These are phyloP conservation scores for Cyclaneusma minus DNA, from an alignment of 2,329 filamentous ascomycete species.

Conservation along the genomic window DNA sequence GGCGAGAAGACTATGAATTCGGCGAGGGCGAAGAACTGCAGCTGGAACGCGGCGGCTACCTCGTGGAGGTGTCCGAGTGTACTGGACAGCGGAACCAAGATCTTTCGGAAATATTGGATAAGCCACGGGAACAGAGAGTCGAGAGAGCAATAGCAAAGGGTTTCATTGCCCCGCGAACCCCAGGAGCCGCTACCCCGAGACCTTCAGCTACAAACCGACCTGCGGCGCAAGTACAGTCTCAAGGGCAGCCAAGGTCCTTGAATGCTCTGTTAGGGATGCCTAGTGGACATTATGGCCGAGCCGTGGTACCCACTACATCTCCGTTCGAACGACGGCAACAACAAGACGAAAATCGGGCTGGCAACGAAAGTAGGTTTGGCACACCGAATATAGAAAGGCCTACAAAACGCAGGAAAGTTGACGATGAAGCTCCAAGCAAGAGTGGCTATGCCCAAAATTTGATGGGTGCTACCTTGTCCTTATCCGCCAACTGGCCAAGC, in stretches of 20 bases:
- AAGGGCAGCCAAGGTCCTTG: conserved; percentile 38
- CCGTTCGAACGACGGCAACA: conserved; percentile 46
- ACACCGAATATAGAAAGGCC: conserved; percentile 6
- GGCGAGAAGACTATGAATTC: conserved; percentile 52
- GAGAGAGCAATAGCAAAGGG: conserved; percentile 23
- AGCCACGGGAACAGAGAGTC: conserved; percentile 42
- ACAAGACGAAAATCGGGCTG: conserved; percentile 7
- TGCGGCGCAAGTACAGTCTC: conserved; percentile 29
- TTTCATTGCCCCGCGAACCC: conserved; percentile 15
- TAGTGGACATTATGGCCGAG: conserved; percentile 46
- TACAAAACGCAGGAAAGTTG: conserved; percentile 25
- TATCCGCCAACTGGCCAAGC: conserved; percentile 24
- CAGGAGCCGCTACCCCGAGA: conserved; percentile 8
- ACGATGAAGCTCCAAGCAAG: conserved; percentile 25
- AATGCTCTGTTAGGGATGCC: conserved; percentile 50
- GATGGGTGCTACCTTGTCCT: conserved; percentile 29
- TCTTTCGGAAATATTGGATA: conserved; percentile 58
- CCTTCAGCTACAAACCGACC: conserved; percentile 19
- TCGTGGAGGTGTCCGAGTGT: conserved; percentile 68
- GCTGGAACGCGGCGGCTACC: conserved; percentile 57
- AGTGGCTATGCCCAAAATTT: conserved; percentile 33
- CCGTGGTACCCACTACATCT: conserved; percentile 38
- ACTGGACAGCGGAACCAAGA: conserved; percentile 65
- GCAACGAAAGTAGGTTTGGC: conserved; percentile 5
- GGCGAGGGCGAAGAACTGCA: conserved; percentile 70